These are phyloP conservation scores for Aspergillus bombycis DNA, from an alignment of 2,329 filamentous ascomycete species.

Conservation along the genomic window DNA sequence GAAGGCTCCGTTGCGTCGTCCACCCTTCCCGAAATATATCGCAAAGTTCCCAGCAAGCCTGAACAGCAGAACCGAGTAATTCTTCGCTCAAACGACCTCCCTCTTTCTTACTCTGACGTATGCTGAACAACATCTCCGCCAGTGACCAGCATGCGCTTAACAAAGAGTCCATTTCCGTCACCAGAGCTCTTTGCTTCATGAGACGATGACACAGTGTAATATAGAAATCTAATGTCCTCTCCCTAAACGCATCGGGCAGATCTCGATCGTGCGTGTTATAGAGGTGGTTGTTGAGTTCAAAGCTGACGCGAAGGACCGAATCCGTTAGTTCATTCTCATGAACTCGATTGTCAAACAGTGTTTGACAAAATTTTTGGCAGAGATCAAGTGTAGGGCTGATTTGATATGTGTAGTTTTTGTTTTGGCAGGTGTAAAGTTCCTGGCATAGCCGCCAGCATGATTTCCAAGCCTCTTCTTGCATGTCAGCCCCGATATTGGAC, in stretches of 20 bases:
- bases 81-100: conserved; percentile 77
- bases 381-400: conserved; percentile 78
- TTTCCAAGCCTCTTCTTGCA: conserved; percentile 88
- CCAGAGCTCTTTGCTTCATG: conserved; percentile 87
- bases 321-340: conserved; percentile 78
- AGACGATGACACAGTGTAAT: conserved; percentile 89
- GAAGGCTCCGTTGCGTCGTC: conserved; percentile 77
- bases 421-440: conserved; percentile 78
- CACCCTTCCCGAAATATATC: conserved; percentile 92
- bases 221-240: conserved; percentile 91
- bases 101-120: conserved; percentile 79
- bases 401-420: conserved; percentile 69
- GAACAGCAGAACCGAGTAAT: conserved; percentile 81
- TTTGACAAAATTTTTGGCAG: conserved; percentile 89
- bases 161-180: conserved; percentile 80
- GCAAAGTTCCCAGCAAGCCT: conserved; percentile 93
- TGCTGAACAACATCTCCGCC: conserved; percentile 89
- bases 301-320: conserved; percentile 87
- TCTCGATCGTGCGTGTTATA: conserved; percentile 88
- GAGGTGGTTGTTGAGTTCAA: conserved; percentile 92
- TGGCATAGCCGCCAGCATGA: conserved; percentile 93
- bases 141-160: conserved; percentile 86
- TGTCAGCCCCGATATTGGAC: conserved; percentile 70
- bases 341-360: conserved; percentile 82
- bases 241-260: conserved; percentile 82